Evolutionary conservation across 73 alveolate genomes (phyloP), one percentile per base, ranked within the genome.

Genomic region (Urostyla sp.): DNA sequence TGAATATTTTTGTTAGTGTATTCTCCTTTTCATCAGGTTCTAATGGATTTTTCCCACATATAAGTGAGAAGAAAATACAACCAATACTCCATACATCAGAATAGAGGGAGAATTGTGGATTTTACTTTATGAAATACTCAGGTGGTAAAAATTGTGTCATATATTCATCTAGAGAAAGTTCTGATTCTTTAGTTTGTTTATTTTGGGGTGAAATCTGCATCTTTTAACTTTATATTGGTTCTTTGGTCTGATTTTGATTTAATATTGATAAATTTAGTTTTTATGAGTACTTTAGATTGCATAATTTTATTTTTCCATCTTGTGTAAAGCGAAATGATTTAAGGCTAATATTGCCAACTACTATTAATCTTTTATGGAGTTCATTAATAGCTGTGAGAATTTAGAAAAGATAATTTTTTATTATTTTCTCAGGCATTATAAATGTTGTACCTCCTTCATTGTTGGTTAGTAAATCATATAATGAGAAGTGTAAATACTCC

Each of bases 51-150:
- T 46, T 46, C 1, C 83, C 83, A 11, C 49, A 46, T 21, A 69
- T 0, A 13, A 69, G 18, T n/a, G 34, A 13, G 34, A 69, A 69
- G 57, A 69, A n/a, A 3, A 69, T 1, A 34, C 83, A 69, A 2
- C 83, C 83, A n/a, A 46, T 37, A 46, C 72, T 52, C 83, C 83
- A 69, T 10, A 69, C 49, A 69, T 69, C 83, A 4, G 83, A 48
- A 69, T 46, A 4, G 83, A 46, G 21, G 28, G 11, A 7, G 4
- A 27, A n/a, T n/a, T n/a, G n/a, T n/a, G n/a, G n/a, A 69, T 5
- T 28, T 31, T 46, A 15, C 7, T 69, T 69, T 24, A 69, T 21
- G 15, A 69, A 31, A 3, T 27, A 3, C 38, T 69, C 83, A 27
- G 83, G 83, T 5, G 83, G 72, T 2, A 69, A 15, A 69, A 20